Base-by-base conservation (phyloP, 148 eudicot species). In the Chenopodium berlandieri region DNA sequence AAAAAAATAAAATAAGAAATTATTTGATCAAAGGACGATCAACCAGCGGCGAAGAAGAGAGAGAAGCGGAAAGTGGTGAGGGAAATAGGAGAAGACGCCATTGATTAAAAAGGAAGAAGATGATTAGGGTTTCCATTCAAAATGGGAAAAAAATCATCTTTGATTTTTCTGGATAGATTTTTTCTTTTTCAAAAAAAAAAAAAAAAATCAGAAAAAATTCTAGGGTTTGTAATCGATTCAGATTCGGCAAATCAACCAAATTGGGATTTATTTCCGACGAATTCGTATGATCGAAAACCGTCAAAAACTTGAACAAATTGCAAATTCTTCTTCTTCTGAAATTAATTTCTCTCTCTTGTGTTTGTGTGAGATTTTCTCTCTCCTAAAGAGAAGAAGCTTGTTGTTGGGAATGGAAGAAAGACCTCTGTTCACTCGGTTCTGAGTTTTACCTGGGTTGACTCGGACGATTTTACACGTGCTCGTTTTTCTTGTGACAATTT, bases 101-200 rank as follows among this genome's bases (percentile, higher is more conserved):
- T 82, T 77, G 79, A 83, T 75, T 82, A 73, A 79, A 66, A 76
- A 80, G 67, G 19, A 74, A 31, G 77, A 73, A 31, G 69, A 79
- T 79, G 83, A 82, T 84, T 88, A 89, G 90, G 93, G 89, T 82
- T 90, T 87, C 90, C 90, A 87, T 88, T 87, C 86, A 89, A 85
- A 34, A 30, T 58, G 40, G 60, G 67, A 44, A 22, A 56, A 66
- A 48, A 32, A 40, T 82, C 80, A 82, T 82, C 75, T 47, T 66
- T 50, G 54, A 50, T 50, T 50, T 50, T 50, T 9, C 44, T 11
- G 52, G 13, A 13, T 9, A 48, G 52, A 48, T 48, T 47, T 10
- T 80, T 16, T 69, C 1, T 19, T 27, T 7, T 1, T 30, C 1
- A 2, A 54, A 54, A 54, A 12, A 56, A 16, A 12, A 56, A 16